Evolutionary conservation across 495 filamentous ascomycete genomes (phyloP).

Genomic region (Aspergillus funiculosus): DNA sequence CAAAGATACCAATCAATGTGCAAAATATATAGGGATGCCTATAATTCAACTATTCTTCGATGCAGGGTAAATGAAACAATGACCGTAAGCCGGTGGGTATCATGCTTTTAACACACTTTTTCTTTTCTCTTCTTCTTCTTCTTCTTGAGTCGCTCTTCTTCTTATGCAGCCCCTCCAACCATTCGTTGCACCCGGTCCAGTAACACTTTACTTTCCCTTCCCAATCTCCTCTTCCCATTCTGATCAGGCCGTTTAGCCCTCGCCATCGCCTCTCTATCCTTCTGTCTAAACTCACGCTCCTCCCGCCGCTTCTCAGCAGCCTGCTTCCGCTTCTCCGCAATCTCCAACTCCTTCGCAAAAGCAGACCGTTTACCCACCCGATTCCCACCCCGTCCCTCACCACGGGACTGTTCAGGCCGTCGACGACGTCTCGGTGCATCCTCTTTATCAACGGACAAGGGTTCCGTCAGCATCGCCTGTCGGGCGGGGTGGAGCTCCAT

Average conservation of each 20-base stretch:
- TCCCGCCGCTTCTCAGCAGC: constrained; percentile 56
- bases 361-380: constrained; percentile 56
- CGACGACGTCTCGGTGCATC: too few relatives aligned
- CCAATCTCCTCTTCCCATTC: constrained; percentile 77
- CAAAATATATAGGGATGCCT: constrained; percentile 1
- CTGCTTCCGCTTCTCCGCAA: constrained; percentile 59
- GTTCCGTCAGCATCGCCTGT: constrained; percentile 51
- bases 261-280: constrained; percentile 61
- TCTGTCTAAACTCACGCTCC: constrained; percentile 55
- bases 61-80: not conserved
- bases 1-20: too few relatives aligned
- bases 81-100: constrained; percentile 20
- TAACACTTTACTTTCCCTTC: constrained; percentile 76
- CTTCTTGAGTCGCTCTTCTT: too few relatives aligned
- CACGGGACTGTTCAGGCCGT: too few relatives aligned
- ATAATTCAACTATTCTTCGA: not conserved
- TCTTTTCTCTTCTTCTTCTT: not conserved
- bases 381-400: constrained; percentile 32
- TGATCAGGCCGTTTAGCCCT: constrained; percentile 70
- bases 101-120: constrained; percentile 18
- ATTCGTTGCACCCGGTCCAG: constrained; percentile 74
- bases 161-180: constrained; percentile 41
- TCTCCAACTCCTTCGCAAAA: constrained; percentile 68
- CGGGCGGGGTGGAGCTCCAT: constrained; percentile 67
- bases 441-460: constrained; percentile 13